A percentile compares a stretch with the other conserved stretches of the same genome.
Conservation (phyloP, 139 green algal genomes). For the Yamagishiella unicocca region DNA sequence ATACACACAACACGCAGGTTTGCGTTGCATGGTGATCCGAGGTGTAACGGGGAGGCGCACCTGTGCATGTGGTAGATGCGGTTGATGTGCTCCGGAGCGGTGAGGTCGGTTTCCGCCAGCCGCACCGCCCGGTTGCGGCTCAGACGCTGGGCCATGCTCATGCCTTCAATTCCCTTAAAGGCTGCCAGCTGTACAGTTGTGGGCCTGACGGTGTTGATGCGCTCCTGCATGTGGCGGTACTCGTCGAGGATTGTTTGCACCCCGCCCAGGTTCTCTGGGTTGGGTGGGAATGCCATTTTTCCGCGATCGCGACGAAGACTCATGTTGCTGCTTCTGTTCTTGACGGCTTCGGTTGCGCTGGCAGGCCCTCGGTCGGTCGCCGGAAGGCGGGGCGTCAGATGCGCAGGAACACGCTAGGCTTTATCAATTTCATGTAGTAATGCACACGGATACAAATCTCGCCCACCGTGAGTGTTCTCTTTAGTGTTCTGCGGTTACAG, state of each 20-base stretch:
- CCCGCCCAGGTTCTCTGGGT: conserved; percentile 29
- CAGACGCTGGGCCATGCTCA: conserved; percentile 18
- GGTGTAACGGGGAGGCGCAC: neutral
- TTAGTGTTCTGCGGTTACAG: too few relatives aligned
- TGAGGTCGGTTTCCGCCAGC: neutral
- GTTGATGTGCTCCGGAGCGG: conserved; percentile 27
- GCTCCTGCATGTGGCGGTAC: conserved; percentile 35
- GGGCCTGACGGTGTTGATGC: neutral
- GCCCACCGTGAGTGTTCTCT: too few relatives aligned
- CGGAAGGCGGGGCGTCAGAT: too few relatives aligned
- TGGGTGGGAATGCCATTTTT: conserved; percentile 24
- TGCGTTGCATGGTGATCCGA: too few relatives aligned
- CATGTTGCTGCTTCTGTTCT: neutral
- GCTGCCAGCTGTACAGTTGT: neutral
- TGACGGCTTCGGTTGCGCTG: too few relatives aligned
- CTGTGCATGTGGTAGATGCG: conserved; percentile 51
- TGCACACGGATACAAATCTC: too few relatives aligned
- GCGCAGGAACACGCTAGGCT: too few relatives aligned
- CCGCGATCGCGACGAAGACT: conserved; percentile 1
- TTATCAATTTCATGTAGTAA: too few relatives aligned
- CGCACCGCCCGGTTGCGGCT: conserved; percentile 15
- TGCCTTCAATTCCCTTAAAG: neutral
- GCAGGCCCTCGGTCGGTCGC: too few relatives aligned
- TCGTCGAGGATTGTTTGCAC: conserved; percentile 31
- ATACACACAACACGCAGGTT: too few relatives aligned